Evolutionary conservation across 2,329 filamentous ascomycete species (phyloP).

Genomic region (Cladosporium sp.): DNA sequence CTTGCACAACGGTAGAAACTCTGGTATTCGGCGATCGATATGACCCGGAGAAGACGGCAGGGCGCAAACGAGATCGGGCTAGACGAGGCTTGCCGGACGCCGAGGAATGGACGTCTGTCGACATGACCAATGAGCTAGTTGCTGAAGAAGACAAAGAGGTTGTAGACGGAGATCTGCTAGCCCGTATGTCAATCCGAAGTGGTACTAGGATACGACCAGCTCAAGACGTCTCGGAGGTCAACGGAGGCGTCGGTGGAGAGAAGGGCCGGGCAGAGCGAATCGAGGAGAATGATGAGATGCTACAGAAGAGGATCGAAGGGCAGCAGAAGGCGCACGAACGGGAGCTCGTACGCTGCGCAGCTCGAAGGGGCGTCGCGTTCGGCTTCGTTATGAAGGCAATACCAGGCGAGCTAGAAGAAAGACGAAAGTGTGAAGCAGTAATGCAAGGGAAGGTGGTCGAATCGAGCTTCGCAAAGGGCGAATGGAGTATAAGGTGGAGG

Average conservation of each 20-base stretch:
- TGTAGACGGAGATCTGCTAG: slow-evolving; percentile 4
- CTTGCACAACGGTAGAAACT: slow-evolving; percentile 52
- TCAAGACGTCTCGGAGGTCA: slow-evolving; percentile 52
- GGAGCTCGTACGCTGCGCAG: slow-evolving; percentile 63
- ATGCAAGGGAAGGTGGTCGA: slow-evolving; percentile 62
- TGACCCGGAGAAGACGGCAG: slow-evolving; percentile 49
- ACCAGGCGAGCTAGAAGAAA: slow-evolving; percentile 20
- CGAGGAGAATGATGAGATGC: slow-evolving; percentile 54
- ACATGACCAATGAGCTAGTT: slow-evolving; percentile 36
- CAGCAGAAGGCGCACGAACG: slow-evolving; percentile 50
- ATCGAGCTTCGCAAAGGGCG: slow-evolving; percentile 61
- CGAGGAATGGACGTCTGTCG: slow-evolving; percentile 46
- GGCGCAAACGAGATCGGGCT: slow-evolving; percentile 44
- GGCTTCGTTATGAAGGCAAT: slow-evolving; percentile 42
- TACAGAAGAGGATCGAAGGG: slow-evolving; percentile 51
- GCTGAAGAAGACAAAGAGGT: slow-evolving; percentile 16
- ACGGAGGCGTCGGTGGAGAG: slow-evolving; percentile 57
- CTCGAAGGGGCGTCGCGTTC: slow-evolving; percentile 60
- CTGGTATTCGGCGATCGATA: slow-evolving; percentile 50
- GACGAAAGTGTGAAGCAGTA: slow-evolving; percentile 54
- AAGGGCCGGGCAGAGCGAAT: slow-evolving; percentile 56
- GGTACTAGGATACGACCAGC: slow-evolving; percentile 37
- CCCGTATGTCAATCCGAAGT: slow-evolving; percentile 12
- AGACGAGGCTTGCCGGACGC: slow-evolving; percentile 40
- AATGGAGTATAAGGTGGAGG: slow-evolving; percentile 45